phyloP scores from a whole-genome alignment of 306 rosid species.

The Dalbergia oliveri region DNA sequence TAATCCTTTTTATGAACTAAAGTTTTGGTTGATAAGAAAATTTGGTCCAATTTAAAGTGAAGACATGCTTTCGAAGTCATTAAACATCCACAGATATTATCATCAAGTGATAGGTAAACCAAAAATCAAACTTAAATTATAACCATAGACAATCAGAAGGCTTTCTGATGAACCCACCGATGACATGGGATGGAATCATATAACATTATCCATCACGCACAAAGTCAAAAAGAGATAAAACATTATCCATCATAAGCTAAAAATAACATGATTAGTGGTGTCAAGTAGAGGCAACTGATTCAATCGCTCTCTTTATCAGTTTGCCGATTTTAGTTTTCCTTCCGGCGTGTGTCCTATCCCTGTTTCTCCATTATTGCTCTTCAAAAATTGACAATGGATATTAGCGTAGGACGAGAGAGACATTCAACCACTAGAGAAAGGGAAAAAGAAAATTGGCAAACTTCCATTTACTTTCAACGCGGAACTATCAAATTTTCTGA shows the following conservation, averaged over 20 bases:
- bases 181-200: too few species aligned
- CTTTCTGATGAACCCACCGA: too few species aligned
- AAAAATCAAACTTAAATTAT: too few species aligned
- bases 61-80: too few species aligned
- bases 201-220: too few species aligned
- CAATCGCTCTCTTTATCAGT: background rate
- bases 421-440: constrained; percentile 4
- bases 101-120: too few species aligned
- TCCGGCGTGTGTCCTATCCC: background rate
- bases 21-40: too few species aligned
- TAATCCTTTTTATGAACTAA: too few species aligned
- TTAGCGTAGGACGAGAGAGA: background rate
- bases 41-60: too few species aligned
- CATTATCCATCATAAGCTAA: background rate
- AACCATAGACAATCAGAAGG: too few species aligned
- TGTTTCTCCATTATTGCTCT: constrained; percentile 14
- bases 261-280: background rate
- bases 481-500: background rate
- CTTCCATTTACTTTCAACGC: constrained; percentile 4
- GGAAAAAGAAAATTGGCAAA: background rate
- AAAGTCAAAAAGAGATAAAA: too few species aligned
- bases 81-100: too few species aligned
- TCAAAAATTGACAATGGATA: constrained; percentile 18
- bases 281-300: background rate
- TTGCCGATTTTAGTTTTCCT: background rate